A percentile compares a stretch with the other conserved stretches of the same genome.
phyloP scores from a whole-genome alignment of 202 grass and related monocot species.

The Zizania palustris region DNA sequence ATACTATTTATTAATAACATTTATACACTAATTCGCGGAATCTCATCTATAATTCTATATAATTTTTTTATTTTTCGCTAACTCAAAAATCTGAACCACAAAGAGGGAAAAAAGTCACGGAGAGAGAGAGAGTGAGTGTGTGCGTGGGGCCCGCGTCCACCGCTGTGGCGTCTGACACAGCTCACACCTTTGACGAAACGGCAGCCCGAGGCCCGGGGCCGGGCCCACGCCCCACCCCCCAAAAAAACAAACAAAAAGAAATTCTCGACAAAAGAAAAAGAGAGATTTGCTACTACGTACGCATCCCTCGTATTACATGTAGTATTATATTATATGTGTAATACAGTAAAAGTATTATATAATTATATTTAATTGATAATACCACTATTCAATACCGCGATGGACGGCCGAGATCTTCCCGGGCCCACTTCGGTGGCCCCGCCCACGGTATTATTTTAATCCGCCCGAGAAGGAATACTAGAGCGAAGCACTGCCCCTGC shows the following conservation, averaged over 20 bases:
- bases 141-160: constrained; percentile 20
- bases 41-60: too few relatives aligned
- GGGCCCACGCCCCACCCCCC: background rate
- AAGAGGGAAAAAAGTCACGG: background rate
- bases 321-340: too few relatives aligned
- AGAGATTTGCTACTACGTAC: too few relatives aligned
- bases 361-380: too few relatives aligned
- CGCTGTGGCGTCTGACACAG: constrained; percentile 56
- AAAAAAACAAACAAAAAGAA: background rate
- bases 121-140: background rate
- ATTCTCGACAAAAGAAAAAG: too few relatives aligned
- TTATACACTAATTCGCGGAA: too few relatives aligned
- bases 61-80: too few relatives aligned
- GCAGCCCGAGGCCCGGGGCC: constrained; percentile 24
- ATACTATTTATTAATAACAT: too few relatives aligned
- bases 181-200: constrained; percentile 73
- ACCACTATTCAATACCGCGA: background rate
- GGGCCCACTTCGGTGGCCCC: constrained; percentile 29
- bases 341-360: too few relatives aligned
- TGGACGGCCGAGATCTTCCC: background rate
- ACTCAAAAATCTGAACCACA: too few relatives aligned
- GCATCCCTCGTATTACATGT: too few relatives aligned
- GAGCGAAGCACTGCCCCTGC: constrained; percentile 33
- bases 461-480: constrained; percentile 49
- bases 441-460: background rate